These are phyloP conservation scores for Myxozyma nipponensis DNA, from an alignment of 805 yeast species.

Conservation along the genomic window DNA sequence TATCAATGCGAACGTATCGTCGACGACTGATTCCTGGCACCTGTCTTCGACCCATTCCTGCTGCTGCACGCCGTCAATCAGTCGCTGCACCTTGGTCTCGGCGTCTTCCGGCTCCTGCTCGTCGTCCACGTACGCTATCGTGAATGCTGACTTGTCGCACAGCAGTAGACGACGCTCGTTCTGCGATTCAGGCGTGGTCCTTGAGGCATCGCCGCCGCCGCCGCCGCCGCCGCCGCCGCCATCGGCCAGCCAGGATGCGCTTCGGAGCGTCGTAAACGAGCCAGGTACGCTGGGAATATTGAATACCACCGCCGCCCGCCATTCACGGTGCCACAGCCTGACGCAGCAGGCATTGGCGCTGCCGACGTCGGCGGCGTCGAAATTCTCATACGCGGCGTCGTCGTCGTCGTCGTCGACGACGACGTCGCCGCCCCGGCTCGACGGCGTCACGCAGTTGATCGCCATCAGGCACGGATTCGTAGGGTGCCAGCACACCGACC, in stretches of 20 bases:
- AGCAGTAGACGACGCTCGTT: slow-evolving; percentile 6
- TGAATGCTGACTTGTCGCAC: slow-evolving; percentile 8
- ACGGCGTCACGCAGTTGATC: slow-evolving; percentile 7
- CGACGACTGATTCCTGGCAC: slow-evolving; percentile 6
- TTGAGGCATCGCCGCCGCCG: neutral
- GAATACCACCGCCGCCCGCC: slow-evolving; percentile 18
- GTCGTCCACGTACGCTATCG: slow-evolving; percentile 21
- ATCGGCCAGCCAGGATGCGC: slow-evolving; percentile 14
- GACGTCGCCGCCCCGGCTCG: too few relatives aligned
- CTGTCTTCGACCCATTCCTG: slow-evolving; percentile 26
- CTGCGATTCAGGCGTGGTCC: neutral
- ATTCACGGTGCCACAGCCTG: slow-evolving; percentile 20
- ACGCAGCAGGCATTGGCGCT: slow-evolving; percentile 14
- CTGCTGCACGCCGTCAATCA: slow-evolving; percentile 27
- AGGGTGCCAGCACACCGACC: slow-evolving; percentile 23
- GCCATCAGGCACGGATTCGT: slow-evolving; percentile 10
- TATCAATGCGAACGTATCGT: slow-evolving; percentile 20
- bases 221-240: slow-evolving; percentile 4
- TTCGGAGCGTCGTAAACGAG: slow-evolving; percentile 4
- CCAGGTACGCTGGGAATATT: slow-evolving; percentile 8
- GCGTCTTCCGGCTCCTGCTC: slow-evolving; percentile 26
- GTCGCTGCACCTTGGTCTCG: slow-evolving; percentile 22
- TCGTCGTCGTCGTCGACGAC: neutral
- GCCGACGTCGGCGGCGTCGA: slow-evolving; percentile 12
- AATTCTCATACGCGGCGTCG: slow-evolving; percentile 15